A percentile compares a stretch with the other conserved stretches of the same genome.
phyloP scores from a whole-genome alignment of 2,329 filamentous ascomycete genomes.

The Diplodia seriata region DNA sequence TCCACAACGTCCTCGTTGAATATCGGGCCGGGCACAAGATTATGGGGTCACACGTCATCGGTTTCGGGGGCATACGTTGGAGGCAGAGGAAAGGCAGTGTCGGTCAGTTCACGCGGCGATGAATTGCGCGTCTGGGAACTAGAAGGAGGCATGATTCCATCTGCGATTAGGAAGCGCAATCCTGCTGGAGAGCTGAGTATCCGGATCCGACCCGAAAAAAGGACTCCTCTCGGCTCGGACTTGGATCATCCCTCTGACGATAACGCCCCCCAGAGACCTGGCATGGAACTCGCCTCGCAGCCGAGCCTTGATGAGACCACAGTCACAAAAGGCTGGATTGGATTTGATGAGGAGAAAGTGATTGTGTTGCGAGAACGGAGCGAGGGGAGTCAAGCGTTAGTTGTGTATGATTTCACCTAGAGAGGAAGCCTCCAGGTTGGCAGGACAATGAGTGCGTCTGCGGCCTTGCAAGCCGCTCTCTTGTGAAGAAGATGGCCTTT shows the following conservation, averaged over 20 bases:
- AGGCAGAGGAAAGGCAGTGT: constrained; percentile 84
- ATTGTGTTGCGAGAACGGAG: constrained; percentile 78
- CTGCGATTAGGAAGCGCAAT: constrained; percentile 51
- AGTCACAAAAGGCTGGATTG: constrained; percentile 70
- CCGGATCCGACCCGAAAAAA: constrained; percentile 55
- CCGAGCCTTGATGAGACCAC: constrained; percentile 45
- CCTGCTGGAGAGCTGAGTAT: constrained; percentile 60
- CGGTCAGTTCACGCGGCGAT: constrained; percentile 79
- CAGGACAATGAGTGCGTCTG: constrained; percentile 11
- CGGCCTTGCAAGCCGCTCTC: neutral
- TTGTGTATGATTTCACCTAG: constrained; percentile 87
- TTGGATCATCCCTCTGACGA: constrained; percentile 33
- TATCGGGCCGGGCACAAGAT: constrained; percentile 74
- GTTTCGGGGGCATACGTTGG: constrained; percentile 87
- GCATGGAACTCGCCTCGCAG: constrained; percentile 43
- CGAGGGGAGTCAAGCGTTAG: constrained; percentile 72
- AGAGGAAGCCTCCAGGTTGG: constrained; percentile 2
- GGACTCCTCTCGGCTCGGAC: neutral
- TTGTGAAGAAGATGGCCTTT: constrained; percentile 12
- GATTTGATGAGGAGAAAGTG: constrained; percentile 92
- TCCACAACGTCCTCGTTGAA: constrained; percentile 70
- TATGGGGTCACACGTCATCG: constrained; percentile 92
- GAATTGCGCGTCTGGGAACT: constrained; percentile 83
- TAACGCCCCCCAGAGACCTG: constrained; percentile 40
- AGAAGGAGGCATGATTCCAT: constrained; percentile 69